Base-by-base conservation (phyloP, 208 protist species). In the Endotrypanum monterogeii region DNA sequence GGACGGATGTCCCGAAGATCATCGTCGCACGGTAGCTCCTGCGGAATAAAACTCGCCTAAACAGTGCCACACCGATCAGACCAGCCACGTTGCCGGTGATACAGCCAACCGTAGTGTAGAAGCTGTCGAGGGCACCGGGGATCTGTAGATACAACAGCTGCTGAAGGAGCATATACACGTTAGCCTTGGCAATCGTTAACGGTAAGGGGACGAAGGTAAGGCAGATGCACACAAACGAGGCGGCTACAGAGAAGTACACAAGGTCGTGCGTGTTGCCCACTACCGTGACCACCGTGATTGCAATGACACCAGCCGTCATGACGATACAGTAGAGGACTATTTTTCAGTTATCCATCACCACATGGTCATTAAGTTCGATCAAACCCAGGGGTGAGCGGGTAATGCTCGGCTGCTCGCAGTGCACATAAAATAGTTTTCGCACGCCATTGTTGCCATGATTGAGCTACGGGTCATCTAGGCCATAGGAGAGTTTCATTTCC, bases 301-400 rank as follows among this genome's bases (percentile, higher is more conserved):
- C 56, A 18, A 92, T 25, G 16, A 84, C 80, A 50, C 74, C 73
- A 30, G 37, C 28, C 25, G 84, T 79, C 79, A 90, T 87, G 41
- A 83, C 55, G 50, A 83, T 39, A 48, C 78, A 73, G 67, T 87
- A 91, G 35, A 79, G 54, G 35, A 89, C 67, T 37, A 93, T 80
- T 32, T 50, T 69, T 70, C 76, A 83, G 81, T 90, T 93, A 50
- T 79, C 73, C 35, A 63, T 11, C 28, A 81, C 72, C 56, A 91
- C 84, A 66, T 91, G 86, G 67, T 68, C 79, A 74, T 91, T 93
- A 39, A 86, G 57, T 67, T 93, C 84, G 60, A 93, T 79, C 63
- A 83, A 44, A 63, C 89, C 89, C n/a, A n/a, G n/a, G n/a, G n/a
- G n/a, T n/a, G n/a, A n/a, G n/a, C n/a, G n/a, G n/a, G n/a, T n/a